Evolutionary conservation across 2,329 filamentous ascomycete genomes (phyloP).

Genomic region (Alternaria triticina): DNA sequence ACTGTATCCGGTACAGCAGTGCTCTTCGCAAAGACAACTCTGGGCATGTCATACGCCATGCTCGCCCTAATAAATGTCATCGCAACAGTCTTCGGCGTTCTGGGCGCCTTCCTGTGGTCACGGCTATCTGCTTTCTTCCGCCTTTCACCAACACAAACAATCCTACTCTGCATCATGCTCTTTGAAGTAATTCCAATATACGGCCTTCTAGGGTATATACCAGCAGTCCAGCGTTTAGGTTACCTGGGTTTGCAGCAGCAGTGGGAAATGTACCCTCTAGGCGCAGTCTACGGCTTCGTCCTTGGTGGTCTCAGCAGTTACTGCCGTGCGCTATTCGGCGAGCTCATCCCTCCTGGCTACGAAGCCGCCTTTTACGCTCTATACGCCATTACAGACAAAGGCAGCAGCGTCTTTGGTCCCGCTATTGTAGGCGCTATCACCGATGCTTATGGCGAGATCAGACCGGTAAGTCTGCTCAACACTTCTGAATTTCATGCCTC

Average conservation of each 20-base stretch:
- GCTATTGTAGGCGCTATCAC: constrained; percentile 93
- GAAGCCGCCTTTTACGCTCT: constrained; percentile 96
- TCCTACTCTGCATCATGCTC: constrained; percentile 86
- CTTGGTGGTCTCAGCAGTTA: constrained; percentile 92
- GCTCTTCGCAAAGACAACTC: constrained; percentile 90
- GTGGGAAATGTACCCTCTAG: constrained; percentile 96
- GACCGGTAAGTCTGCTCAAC: constrained; percentile 46
- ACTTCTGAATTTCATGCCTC: background rate
- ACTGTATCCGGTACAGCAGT: constrained; percentile 95
- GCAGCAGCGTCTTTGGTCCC: constrained; percentile 90
- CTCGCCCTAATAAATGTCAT: constrained; percentile 94
- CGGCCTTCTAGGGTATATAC: constrained; percentile 85
- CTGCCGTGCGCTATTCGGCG: constrained; percentile 89
- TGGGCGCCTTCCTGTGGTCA: constrained; percentile 90
- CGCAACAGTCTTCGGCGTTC: constrained; percentile 80
- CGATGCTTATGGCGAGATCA: constrained; percentile 64
- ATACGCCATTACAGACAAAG: constrained; percentile 98
- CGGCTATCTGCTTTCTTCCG: constrained; percentile 73
- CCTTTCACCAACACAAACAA: constrained; percentile 82
- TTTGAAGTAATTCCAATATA: constrained; percentile 95
- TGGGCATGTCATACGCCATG: constrained; percentile 87
- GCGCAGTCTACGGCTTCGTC: constrained; percentile 89
- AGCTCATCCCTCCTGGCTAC: constrained; percentile 90
- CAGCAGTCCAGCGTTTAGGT: constrained; percentile 75
- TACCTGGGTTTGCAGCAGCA: constrained; percentile 87